Evolutionary conservation across 257 asterid species (phyloP), one percentile per base, ranked within the genome.

Genomic region (Cinchona pubescens): DNA sequence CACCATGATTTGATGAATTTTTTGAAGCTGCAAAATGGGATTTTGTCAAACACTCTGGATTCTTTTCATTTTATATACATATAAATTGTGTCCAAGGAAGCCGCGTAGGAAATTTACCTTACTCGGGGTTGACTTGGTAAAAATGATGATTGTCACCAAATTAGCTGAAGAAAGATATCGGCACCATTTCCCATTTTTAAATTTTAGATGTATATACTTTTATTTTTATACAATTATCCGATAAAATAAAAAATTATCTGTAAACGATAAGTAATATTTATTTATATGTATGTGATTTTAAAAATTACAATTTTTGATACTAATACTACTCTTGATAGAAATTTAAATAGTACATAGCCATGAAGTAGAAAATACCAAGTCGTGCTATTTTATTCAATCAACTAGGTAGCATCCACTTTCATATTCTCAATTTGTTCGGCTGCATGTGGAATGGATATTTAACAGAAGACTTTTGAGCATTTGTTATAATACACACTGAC

Each of bases 1-100:
- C 40, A 67, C 82, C 82, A 79, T 79, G 68, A 38, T 25, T n/a
- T 18, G 56, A 69, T 4, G 42, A 38, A 38, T 38, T n/a, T n/a
- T n/a, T n/a, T 43, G 74, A 18, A 76, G 32, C 67, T 74, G 23
- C 32, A 62, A 46, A n/a, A 60, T 67, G 35, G 27, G 19, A 23
- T 69, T n/a, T 40, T 38, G 46, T 56, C n/a, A 76, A 23, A 29
- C 53, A 42, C 13, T 23, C 58, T 49, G 25, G 65, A 43, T 32
- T 8, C 43, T 40, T 55, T 25, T 65, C 25, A 30, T 6, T 40
- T 34, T 78, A 55, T 42, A 7, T 18, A 38, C 12, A 16, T 19
- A 46, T 32, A 43, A n/a, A n/a, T n/a, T n/a, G 21, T 5, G 40
- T 8, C 5, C 29, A 65, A 38, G 64, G 55, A 55, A 79, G 23